Percentiles rank a stretch among this genome's conserved stretches.
These are phyloP conservation scores for Pelargonium australe DNA, from an alignment of 441 rosid genomes.

Conservation along the genomic window DNA sequence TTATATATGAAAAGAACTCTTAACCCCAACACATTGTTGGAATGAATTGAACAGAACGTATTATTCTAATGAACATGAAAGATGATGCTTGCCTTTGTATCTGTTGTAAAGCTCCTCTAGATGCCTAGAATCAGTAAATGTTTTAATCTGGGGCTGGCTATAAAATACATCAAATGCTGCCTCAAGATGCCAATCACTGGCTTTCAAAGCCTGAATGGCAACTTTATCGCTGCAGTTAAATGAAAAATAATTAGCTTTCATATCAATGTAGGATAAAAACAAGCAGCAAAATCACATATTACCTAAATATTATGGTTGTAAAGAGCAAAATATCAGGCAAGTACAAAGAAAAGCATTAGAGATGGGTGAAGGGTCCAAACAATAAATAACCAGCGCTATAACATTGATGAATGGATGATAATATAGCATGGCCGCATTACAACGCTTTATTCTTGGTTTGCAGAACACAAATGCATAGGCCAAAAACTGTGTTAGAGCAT, in stretches of 20 bases:
- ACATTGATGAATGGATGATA: background rate
- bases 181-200: slow-evolving; percentile 88
- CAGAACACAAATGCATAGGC: background rate
- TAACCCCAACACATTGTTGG: background rate
- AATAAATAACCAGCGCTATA: background rate
- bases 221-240: slow-evolving; percentile 61
- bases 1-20: too few species aligned
- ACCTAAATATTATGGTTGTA: too few species aligned
- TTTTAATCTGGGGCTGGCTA: slow-evolving; percentile 72
- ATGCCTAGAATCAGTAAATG: slow-evolving; percentile 64
- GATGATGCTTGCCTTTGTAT: slow-evolving; percentile 64
- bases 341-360: too few species aligned
- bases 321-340: background rate
- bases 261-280: background rate
- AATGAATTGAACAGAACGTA: too few species aligned
- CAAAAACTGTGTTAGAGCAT: background rate
- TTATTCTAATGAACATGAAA: background rate
- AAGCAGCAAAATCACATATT: background rate
- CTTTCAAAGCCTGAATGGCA: slow-evolving; percentile 75
- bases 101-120: slow-evolving; percentile 88
- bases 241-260: slow-evolving; percentile 1
- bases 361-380: background rate
- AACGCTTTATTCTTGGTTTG: background rate
- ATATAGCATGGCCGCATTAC: too few species aligned
- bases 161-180: slow-evolving; percentile 86